Evolutionary conservation across 2,329 filamentous ascomycete species (phyloP).

Genomic region (Neonectria coccinea): DNA sequence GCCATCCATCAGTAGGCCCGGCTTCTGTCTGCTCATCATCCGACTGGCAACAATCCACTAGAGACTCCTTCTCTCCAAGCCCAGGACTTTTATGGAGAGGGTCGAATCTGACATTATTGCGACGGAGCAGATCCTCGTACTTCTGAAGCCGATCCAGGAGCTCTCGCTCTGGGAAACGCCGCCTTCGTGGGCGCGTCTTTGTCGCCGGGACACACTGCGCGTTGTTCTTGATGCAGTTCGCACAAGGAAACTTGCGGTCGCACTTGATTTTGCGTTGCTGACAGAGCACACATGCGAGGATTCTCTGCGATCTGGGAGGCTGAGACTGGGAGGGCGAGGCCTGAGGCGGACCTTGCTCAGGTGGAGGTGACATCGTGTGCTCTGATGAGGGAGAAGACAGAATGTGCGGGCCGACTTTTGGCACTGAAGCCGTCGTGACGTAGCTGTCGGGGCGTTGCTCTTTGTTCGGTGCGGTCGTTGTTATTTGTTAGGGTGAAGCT

Average conservation of each 20-base stretch:
- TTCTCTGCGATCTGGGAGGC: not conserved
- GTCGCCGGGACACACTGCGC: conserved; percentile 59
- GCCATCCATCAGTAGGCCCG: not conserved
- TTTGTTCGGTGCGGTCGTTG: not conserved
- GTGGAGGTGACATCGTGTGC: not conserved
- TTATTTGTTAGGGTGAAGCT: not conserved
- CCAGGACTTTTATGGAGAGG: conserved; percentile 47
- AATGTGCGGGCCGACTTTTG: not conserved
- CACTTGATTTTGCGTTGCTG: conserved; percentile 55
- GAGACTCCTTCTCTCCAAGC: conserved; percentile 5
- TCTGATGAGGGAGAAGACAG: not conserved
- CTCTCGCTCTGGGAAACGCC: conserved; percentile 67
- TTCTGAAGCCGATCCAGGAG: conserved; percentile 66
- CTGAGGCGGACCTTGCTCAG: not conserved
- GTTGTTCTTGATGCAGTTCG: conserved; percentile 61
- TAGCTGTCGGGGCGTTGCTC: not conserved
- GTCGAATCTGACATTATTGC: conserved; percentile 68
- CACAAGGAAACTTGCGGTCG: conserved; percentile 68
- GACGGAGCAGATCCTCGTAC: conserved; percentile 68
- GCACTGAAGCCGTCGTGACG: not conserved
- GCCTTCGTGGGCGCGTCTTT: conserved; percentile 48
- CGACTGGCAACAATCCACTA: conserved; percentile 4
- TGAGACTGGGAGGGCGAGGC: not conserved
- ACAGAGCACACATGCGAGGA: not conserved
- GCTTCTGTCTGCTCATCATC: conserved; percentile 25